Evolutionary conservation across 2,329 filamentous ascomycete genomes (phyloP).

Genomic region (Trichoderma hamatum): DNA sequence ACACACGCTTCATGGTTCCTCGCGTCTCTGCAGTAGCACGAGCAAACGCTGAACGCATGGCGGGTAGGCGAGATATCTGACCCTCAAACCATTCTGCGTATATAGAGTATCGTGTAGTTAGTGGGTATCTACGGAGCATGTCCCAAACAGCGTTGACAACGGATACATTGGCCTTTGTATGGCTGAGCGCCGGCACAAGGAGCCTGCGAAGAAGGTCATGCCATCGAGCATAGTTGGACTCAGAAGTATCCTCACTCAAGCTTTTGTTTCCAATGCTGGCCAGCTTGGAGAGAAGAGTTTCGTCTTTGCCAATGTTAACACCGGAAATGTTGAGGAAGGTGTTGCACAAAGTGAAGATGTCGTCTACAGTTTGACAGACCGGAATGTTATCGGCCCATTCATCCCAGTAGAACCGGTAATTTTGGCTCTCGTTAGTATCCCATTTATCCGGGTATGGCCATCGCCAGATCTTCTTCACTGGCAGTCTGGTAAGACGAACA

Average conservation of each 20-base stretch:
- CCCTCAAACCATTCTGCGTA: conserved; percentile 94
- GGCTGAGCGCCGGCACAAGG: conserved; percentile 84
- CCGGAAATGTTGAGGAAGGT: conserved; percentile 85
- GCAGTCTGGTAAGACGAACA: conserved; percentile 62
- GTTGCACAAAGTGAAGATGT: conserved; percentile 83
- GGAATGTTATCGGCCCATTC: conserved; percentile 96
- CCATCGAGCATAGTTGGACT: conserved; percentile 77
- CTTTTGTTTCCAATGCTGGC: conserved; percentile 82
- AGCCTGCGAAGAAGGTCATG: conserved; percentile 79
- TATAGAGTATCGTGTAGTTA: conserved; percentile 77
- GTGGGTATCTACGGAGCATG: conserved; percentile 77
- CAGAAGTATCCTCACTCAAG: conserved; percentile 69
- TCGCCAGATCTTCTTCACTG: conserved; percentile 68
- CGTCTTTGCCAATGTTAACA: conserved; percentile 85
- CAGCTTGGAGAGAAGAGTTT: conserved; percentile 76
- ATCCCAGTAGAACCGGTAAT: conserved; percentile 95
- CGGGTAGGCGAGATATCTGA: conserved; percentile 72
- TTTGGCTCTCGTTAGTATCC: conserved; percentile 73
- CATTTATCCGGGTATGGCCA: conserved; percentile 84
- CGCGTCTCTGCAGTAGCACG: conserved; percentile 77
- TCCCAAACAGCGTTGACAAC: conserved; percentile 86
- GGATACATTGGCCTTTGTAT: conserved; percentile 81
- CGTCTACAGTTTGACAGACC: conserved; percentile 85
- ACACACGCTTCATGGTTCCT: conserved; percentile 85
- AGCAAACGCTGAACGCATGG: conserved; percentile 78